Base-by-base conservation (phyloP, 2,329 filamentous ascomycete genomes). In the Monilinia laxa region DNA sequence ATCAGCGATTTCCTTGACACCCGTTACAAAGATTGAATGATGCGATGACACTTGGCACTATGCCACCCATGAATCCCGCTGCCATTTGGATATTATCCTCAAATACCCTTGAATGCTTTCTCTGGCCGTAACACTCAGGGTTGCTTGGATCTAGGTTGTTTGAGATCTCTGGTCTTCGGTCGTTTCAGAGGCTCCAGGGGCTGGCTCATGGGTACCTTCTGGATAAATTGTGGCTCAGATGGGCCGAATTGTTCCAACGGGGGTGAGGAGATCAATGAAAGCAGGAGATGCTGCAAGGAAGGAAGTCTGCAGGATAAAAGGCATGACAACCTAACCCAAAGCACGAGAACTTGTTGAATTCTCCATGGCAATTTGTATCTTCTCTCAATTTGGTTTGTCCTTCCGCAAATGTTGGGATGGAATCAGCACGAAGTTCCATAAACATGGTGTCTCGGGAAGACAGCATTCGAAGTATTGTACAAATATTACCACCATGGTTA, bases 41-140 rank as follows among this genome's bases (percentile, higher is more conserved):
- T 60, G 63, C 25, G 63, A 65, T 65, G 63, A 60, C 63, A 65
- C 55, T 65, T 53, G 49, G 38, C 55, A 65, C 54, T 59, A 65
- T 60, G 47, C 40, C 18, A 31, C 49, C 42, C 54, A 59, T 60
- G 54, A 51, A 16, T 59, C 40, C 63, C 55, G 54, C 63, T 65
- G 55, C 63, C 55, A 60, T 65, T 49, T 65, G 38, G 63, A 28
- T n/a, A 60, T 54, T 35, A 47, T 57, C 62, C 53, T 64, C 53
- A 28, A 64, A 25, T 18, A 54, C 54, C 49, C 60, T 42, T 42
- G 60, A 23, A 42, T 11, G 4, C 10, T 25, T 16, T 16, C n/a
- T 52, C 35, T 63, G 35, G 11, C 52, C 52, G 62, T 64, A 20
- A 64, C 52, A 64, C 52, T 40, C 38, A 47, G 35, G 53, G 62